These are phyloP conservation scores for Cystofilobasidium ferigula DNA, from an alignment of 768 basidiomycete genomes.

Conservation along the genomic window DNA sequence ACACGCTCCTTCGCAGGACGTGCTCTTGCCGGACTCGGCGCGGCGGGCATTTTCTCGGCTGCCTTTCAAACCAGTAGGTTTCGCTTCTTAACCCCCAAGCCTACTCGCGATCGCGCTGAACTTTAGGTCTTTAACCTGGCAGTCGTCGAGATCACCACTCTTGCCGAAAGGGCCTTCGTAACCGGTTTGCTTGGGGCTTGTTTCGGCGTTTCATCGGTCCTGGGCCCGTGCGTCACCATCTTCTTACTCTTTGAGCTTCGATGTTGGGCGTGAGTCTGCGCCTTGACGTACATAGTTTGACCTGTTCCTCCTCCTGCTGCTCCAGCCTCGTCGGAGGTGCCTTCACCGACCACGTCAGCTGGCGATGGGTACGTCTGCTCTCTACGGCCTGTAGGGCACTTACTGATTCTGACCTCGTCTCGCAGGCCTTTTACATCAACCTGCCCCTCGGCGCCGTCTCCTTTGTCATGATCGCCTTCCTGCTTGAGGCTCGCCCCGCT, in stretches of 20 bases:
- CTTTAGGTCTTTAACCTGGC: too few relatives aligned
- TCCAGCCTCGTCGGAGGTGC: constrained; percentile 45
- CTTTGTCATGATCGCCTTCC: constrained; percentile 4
- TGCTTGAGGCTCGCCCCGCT: constrained; percentile 9
- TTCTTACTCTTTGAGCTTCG: neutral
- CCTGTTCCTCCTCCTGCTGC: constrained; percentile 40
- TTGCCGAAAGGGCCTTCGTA: constrained; percentile 27
- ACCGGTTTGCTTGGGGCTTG: constrained; percentile 36
- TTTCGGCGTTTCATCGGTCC: constrained; percentile 14
- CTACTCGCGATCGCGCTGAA: too few relatives aligned
- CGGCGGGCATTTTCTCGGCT: constrained; percentile 18
- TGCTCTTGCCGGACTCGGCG: constrained; percentile 7
- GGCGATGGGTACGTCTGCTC: too few relatives aligned
- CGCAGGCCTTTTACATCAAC: too few relatives aligned
- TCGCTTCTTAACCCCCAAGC: too few relatives aligned
- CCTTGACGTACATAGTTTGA: too few relatives aligned
- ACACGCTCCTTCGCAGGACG: neutral
- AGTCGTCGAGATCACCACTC: constrained; percentile 28
- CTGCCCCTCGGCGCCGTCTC: constrained; percentile 21
- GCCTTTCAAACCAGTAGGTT: constrained; percentile 31
- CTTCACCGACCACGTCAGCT: too few relatives aligned
- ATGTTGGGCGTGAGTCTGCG: constrained; percentile 9
- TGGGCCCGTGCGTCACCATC: constrained; percentile 18
- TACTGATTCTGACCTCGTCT: too few relatives aligned
- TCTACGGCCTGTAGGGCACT: too few relatives aligned